These are phyloP conservation scores for Salix koriyanagi DNA, from an alignment of 345 rosid genomes.

Conservation along the genomic window DNA sequence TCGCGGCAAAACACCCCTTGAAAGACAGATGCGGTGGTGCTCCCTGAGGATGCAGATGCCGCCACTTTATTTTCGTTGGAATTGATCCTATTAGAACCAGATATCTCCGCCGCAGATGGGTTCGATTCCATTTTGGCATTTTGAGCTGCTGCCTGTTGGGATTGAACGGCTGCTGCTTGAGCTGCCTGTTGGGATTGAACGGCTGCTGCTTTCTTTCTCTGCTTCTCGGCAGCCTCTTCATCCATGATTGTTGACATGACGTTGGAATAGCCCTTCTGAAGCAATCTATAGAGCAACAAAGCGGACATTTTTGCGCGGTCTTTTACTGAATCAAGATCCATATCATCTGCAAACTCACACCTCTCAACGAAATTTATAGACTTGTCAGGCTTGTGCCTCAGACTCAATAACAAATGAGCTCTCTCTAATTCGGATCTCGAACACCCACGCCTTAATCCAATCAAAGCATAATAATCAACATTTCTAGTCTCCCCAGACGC, in stretches of 20 bases:
- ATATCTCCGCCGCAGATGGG: constrained; percentile 13
- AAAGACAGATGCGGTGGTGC: constrained; percentile 41
- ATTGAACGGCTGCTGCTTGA: constrained; percentile 45
- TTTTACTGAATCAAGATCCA: constrained; percentile 62
- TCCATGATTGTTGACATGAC: constrained; percentile 52
- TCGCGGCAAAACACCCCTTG: constrained; percentile 96
- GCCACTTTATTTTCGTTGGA: constrained; percentile 18
- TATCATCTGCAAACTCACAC: constrained; percentile 67
- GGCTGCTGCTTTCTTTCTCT: constrained; percentile 47
- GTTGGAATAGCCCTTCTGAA: constrained; percentile 73
- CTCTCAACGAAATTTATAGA: constrained; percentile 65
- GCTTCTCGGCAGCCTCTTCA: constrained; percentile 63
- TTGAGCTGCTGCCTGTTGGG: constrained; percentile 36
- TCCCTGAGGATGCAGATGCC: constrained; percentile 18
- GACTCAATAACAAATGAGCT: constrained; percentile 67
- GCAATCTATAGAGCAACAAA: constrained; percentile 67
- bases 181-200: constrained; percentile 40
- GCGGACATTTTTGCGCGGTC: constrained; percentile 84
- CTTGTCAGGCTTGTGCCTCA: constrained; percentile 83
- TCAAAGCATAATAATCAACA: constrained; percentile 78
- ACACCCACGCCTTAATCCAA: constrained; percentile 82
- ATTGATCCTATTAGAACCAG: constrained; percentile 16
- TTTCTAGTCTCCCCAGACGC: constrained; percentile 74
- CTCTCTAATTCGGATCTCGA: constrained; percentile 82
- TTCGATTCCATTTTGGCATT: constrained; percentile 20